A percentile compares a stretch with the other conserved stretches of the same genome.
phyloP scores from a whole-genome alignment of 2,329 filamentous ascomycete genomes.

The Parafenestella ontariensis region DNA sequence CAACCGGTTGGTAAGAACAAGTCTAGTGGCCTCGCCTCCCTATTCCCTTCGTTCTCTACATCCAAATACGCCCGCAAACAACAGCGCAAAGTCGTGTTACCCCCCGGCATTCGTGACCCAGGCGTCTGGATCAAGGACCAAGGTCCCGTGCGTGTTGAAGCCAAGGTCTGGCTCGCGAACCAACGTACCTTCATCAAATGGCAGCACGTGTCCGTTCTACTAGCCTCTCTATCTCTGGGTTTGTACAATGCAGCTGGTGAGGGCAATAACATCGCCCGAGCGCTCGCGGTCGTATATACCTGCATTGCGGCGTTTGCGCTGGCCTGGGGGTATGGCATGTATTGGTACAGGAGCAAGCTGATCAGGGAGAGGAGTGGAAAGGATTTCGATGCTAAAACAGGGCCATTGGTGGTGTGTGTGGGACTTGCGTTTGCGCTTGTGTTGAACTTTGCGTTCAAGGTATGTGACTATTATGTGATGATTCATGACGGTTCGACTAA shows the following conservation, averaged over 20 bases:
- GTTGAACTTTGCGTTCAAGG: conserved; percentile 89
- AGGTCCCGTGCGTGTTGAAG: conserved; percentile 89
- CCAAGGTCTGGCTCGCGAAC: conserved; percentile 98
- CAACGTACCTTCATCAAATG: conserved; percentile 98
- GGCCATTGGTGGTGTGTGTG: conserved; percentile 81
- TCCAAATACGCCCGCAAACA: conserved; percentile 67
- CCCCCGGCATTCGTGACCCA: conserved; percentile 87
- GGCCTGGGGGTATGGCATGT: conserved; percentile 85
- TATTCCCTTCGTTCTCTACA: conserved; percentile 83
- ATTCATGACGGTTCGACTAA: conserved; percentile 1
- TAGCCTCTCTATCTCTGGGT: conserved; percentile 82
- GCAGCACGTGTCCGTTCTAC: conserved; percentile 91
- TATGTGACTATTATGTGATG: conserved; percentile 45
- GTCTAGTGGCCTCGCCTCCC: conserved; percentile 67
- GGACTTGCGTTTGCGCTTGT: conserved; percentile 80
- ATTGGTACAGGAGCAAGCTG: conserved; percentile 75
- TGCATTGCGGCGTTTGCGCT: conserved; percentile 82
- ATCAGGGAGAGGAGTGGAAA: conserved; percentile 86
- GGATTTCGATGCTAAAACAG: conserved; percentile 89
- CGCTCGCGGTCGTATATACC: conserved; percentile 84
- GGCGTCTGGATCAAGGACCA: conserved; percentile 92
- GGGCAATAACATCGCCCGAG: conserved; percentile 74
- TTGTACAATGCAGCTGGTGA: conserved; percentile 87
- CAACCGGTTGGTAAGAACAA: conserved; percentile 47
- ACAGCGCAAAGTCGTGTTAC: conserved; percentile 65